Base-by-base conservation (phyloP, 805 yeast species). In the Cyberlindnera maritima region DNA sequence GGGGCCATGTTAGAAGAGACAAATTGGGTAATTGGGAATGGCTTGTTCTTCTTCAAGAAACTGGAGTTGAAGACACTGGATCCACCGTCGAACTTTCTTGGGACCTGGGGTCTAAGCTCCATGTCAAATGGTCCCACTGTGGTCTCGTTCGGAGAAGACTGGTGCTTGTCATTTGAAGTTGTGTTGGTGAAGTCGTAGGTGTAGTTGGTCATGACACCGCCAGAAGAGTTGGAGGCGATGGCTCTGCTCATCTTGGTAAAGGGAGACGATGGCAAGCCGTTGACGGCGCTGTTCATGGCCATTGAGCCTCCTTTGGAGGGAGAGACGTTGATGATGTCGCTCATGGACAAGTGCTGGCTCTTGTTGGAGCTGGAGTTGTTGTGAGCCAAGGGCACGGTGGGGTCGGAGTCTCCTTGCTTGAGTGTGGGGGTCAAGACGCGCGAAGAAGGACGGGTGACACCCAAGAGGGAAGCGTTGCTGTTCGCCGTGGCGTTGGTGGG, bases 101-200 rank as follows among this genome's bases (percentile, higher is more conserved):
- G 28, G 13, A 12, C 14, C 23, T 20, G 19, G 8, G 43, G 46
- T 26, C 36, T 40, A 28, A 46, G 10, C 36, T 50, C 54, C 33
- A 26, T 44, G 11, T 50, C 54, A 19, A 41, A 36, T 11, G 54
- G 54, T 9, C 36, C 40, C 20, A 50, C 38, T 2, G 50, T 44
- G 7, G 42, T 35, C 8, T 36, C 43, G 14, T 19, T 23, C 8
- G 29, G 41, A 3, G 45, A 37, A 17, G 49, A 41, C 29, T 33
- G 36, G 9, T 19, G 36, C 23, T 21, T 26, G 2, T 18, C 36
- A 25, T 34, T 35, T 10, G 29, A 21, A 20, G 34, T 33, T 13
- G n/a, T 19, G 14, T 10, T 13, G 17, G 28, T 26, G 19, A 15
- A 33, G 36, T 34, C 43, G 25, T 41, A 41, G 25, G 46, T 41